Evolutionary conservation across 2,329 filamentous ascomycete species (phyloP).

Genomic region (Colletotrichum liaoningense): DNA sequence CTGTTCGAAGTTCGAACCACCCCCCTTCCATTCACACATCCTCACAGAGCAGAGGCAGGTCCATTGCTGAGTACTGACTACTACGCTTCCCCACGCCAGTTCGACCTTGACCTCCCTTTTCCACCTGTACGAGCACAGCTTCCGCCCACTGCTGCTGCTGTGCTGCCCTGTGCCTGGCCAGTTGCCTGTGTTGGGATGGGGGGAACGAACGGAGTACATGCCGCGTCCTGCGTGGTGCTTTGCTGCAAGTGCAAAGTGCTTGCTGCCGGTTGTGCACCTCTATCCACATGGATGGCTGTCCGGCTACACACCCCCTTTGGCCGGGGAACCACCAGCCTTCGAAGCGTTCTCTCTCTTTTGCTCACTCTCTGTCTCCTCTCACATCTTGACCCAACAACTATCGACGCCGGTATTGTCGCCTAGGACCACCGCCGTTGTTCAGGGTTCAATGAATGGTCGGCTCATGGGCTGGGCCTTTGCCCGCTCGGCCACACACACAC

Average conservation of each 20-base stretch:
- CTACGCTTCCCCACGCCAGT: slow-evolving; percentile 12
- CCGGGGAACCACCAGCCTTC: slow-evolving; percentile 21
- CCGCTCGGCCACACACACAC: slow-evolving; percentile 20
- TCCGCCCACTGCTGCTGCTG: slow-evolving; percentile 24
- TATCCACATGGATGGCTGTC: slow-evolving; percentile 25
- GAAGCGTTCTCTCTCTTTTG: not conserved
- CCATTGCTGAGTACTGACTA: not conserved
- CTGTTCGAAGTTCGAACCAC: not conserved
- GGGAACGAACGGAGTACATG: not conserved
- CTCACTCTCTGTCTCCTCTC: too few relatives aligned
- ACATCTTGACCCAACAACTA: slow-evolving; percentile 8
- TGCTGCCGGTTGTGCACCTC: slow-evolving; percentile 24
- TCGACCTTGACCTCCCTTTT: not conserved
- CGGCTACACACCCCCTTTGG: slow-evolving; percentile 18
- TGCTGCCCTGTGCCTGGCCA: slow-evolving; percentile 27
- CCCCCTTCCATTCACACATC: not conserved
- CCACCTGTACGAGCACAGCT: not conserved
- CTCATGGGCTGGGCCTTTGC: slow-evolving; percentile 20
- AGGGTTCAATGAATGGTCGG: not conserved
- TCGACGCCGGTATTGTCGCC: slow-evolving; percentile 8
- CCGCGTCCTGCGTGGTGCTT: slow-evolving; percentile 18
- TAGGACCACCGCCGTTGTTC: not conserved
- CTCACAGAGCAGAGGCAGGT: not conserved
- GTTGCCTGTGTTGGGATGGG: slow-evolving; percentile 14
- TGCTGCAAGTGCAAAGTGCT: slow-evolving; percentile 32